phyloP scores from a whole-genome alignment of 2,329 filamentous ascomycete genomes.

The Lachnellula occidentalis region DNA sequence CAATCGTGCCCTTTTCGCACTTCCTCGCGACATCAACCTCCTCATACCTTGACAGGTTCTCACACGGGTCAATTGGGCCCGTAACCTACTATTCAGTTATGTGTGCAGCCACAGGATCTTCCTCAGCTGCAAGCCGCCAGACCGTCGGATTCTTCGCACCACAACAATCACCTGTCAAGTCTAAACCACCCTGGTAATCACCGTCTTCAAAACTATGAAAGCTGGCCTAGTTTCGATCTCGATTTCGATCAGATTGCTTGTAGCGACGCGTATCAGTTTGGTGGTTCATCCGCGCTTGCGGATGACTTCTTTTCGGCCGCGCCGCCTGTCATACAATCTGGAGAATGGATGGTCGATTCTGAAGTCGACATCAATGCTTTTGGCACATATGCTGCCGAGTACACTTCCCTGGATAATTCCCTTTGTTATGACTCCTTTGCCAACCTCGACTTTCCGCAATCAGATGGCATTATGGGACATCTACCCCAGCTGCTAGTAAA shows the following conservation, averaged over 20 bases:
- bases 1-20: background rate
- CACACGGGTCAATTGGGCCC: slow-evolving; percentile 25
- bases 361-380: background rate
- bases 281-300: background rate
- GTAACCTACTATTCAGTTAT: slow-evolving; percentile 21
- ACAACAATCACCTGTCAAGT: slow-evolving; percentile 1
- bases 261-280: background rate
- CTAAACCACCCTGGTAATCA: slow-evolving; percentile 16
- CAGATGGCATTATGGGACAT: background rate
- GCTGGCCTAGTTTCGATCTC: background rate
- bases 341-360: background rate
- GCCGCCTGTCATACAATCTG: background rate
- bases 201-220: background rate
- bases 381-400: background rate
- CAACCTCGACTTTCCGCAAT: background rate
- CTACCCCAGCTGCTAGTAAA: background rate
- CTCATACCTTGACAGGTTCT: slow-evolving; percentile 9
- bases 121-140: slow-evolving; percentile 1
- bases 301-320: background rate
- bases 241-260: background rate
- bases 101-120: slow-evolving; percentile 8
- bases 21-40: background rate
- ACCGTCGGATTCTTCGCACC: slow-evolving; percentile 10
- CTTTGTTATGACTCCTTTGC: background rate
- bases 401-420: background rate